Base-by-base conservation (phyloP, 1,284 basidiomycete genomes). In the Peniophora sp. region DNA sequence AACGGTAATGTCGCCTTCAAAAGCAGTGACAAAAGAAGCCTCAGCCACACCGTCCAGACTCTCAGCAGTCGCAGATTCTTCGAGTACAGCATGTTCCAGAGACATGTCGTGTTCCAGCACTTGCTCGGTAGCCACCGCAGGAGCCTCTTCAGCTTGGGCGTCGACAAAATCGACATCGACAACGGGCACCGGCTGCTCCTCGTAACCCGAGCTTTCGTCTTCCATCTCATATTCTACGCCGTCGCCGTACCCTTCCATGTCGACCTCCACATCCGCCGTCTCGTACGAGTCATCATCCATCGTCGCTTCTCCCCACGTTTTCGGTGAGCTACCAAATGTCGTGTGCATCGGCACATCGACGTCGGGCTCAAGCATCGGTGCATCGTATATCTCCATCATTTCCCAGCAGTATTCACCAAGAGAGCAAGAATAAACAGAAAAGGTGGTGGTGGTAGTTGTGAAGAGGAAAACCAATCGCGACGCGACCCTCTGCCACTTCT, bases 211-310 rank as follows among this genome's bases (percentile, higher is more conserved):
- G 20, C 67, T 32, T 51, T 75, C 75, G 57, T 82, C 83, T 17
- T 71, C 73, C 85, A 89, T 89, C 56, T 88, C 85, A 62, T 83
- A 88, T 64, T 89, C 86, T 44, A 69, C 67, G 53, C 72, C 70
- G 22, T 60, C 65, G 60, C 74, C 75, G 23, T 75, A 67, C 57
- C 79, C 77, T 44, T 83, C 83, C 83, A 89, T 87, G 54, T 89
- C 86, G 48, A 89, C 73, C 61, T 88, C 86, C 47, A 85, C 71
- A 45, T 73, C 70, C 49, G 65, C 63, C 5, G 16, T n/a, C 16
- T 41, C n/a, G 19, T n/a, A 41, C 17, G 51, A 54, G 59, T 83
- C 83, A 54, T 84, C 83, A 57, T 81, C 78, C 83, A 87, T 87
- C 52, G 71, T 65, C 3, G 75, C 70, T 64, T 87, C 79, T 23